Conservation (phyloP, 192 early-diverging fungal species). For the Gryganskiella cystojenkinii region DNA sequence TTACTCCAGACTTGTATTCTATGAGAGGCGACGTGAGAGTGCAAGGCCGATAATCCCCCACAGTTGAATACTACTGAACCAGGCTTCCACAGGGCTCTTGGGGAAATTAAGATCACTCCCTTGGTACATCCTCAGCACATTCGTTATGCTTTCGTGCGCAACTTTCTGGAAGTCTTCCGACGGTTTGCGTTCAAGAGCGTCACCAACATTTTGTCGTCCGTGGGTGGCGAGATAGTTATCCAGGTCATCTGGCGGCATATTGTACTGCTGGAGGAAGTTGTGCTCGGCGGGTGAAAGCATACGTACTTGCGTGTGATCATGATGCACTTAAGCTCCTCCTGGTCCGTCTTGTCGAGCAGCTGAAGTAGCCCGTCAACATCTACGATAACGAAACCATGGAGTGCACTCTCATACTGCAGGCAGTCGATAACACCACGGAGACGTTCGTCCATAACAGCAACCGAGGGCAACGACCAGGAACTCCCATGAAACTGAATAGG, state of each 20-base stretch:
- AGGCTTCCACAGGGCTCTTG: background rate
- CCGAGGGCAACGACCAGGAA: constrained; percentile 16
- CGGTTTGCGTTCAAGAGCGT: constrained; percentile 4
- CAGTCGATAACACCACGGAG: constrained; percentile 9
- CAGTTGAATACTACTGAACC: constrained; percentile 1
- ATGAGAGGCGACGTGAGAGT: background rate
- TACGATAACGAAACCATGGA: constrained; percentile 12
- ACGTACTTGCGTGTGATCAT: constrained; percentile 15
- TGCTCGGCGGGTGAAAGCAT: constrained; percentile 13
- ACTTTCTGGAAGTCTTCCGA: constrained; percentile 16
- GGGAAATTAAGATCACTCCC: constrained; percentile 6
- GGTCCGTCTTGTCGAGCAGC: constrained; percentile 7
- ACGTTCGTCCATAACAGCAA: constrained; percentile 6
- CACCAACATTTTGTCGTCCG: constrained; percentile 2
- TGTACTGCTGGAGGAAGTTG: constrained; percentile 14
- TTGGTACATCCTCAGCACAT: background rate
- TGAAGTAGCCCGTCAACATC: constrained; percentile 4
- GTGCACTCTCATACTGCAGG: constrained; percentile 8
- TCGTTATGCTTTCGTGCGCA: background rate
- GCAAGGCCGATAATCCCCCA: constrained; percentile 6
- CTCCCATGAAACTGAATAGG: too few relatives aligned
- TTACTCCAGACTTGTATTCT: constrained; percentile 5
- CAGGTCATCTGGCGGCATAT: constrained; percentile 10
- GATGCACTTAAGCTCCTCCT: constrained; percentile 12
- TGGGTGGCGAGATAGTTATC: constrained; percentile 4